These are phyloP conservation scores for Didymosphaeria variabile DNA, from an alignment of 2,329 filamentous ascomycete species.

Conservation along the genomic window DNA sequence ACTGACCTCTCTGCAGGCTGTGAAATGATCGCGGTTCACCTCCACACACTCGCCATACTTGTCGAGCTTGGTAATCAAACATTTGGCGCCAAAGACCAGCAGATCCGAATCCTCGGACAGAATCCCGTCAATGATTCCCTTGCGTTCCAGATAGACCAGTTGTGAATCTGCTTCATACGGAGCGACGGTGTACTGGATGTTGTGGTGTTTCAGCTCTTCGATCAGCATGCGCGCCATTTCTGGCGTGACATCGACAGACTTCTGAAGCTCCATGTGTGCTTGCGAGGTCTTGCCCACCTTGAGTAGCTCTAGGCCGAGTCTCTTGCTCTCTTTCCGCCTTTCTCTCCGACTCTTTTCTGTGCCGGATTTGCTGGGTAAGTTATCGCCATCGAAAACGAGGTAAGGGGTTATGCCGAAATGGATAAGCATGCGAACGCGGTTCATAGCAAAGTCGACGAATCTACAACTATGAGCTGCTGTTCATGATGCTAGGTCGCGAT, in stretches of 20 bases:
- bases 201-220: constrained; percentile 83
- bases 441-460: constrained; percentile 89
- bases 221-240: constrained; percentile 94
- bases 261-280: constrained; percentile 88
- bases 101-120: constrained; percentile 97
- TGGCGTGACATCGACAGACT: constrained; percentile 93
- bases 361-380: constrained; percentile 88
- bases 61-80: constrained; percentile 91
- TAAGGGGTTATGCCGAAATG: constrained; percentile 96
- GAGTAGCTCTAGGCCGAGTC: constrained; percentile 78
- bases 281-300: constrained; percentile 81
- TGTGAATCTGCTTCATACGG: constrained; percentile 99
- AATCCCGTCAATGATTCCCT: constrained; percentile 85
- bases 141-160: constrained; percentile 88
- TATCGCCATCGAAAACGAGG: constrained; percentile 95
- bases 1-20: constrained; percentile 85
- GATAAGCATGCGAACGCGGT: constrained; percentile 90
- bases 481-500: not conserved
- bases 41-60: constrained; percentile 93
- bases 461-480: constrained; percentile 56
- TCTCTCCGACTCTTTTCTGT: constrained; percentile 83
- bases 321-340: constrained; percentile 78
- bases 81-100: constrained; percentile 91
- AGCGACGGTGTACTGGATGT: constrained; percentile 88
- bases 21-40: constrained; percentile 88